phyloP scores from a whole-genome alignment of 176 grass and related monocot genomes.

The Triticum monococcum region DNA sequence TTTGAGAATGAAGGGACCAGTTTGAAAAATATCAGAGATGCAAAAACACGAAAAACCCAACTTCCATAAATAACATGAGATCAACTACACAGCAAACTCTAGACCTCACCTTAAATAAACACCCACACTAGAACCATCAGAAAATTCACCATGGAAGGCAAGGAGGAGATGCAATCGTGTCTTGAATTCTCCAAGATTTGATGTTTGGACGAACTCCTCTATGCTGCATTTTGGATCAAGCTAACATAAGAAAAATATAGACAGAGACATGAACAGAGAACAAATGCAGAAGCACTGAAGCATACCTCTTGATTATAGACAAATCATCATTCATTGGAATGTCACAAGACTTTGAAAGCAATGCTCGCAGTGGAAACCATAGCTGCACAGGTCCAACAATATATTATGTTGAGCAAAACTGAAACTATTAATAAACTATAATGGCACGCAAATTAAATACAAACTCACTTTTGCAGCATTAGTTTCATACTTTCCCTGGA shows the following conservation, averaged over 20 bases:
- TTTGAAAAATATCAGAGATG: neutral
- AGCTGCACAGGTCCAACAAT: slow-evolving; percentile 43
- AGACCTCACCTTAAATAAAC: slow-evolving; percentile 66
- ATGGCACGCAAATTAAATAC: neutral
- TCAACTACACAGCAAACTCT: slow-evolving; percentile 4
- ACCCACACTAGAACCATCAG: slow-evolving; percentile 45
- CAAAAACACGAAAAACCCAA: neutral
- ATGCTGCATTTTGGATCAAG: slow-evolving; percentile 58
- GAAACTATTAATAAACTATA: slow-evolving; percentile 11
- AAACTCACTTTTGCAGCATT: slow-evolving; percentile 78
- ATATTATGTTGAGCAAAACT: slow-evolving; percentile 29
- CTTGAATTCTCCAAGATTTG: slow-evolving; percentile 90
- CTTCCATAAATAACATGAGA: neutral
- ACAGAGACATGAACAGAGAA: slow-evolving; percentile 3
- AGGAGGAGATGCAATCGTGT: slow-evolving; percentile 78
- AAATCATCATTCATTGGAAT: slow-evolving; percentile 44
- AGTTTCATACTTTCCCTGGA: slow-evolving; percentile 56
- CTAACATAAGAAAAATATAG: slow-evolving; percentile 33
- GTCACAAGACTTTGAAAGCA: slow-evolving; percentile 49
- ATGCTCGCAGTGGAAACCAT: slow-evolving; percentile 81
- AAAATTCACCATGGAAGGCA: slow-evolving; percentile 76
- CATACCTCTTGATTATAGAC: slow-evolving; percentile 65
- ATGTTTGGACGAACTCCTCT: slow-evolving; percentile 89
- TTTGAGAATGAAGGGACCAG: neutral
- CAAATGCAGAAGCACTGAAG: slow-evolving; percentile 5